Percentiles rank a stretch among this genome's conserved stretches.
Evolutionary conservation across 2,329 filamentous ascomycete genomes (phyloP).

Genomic region (Aspergillus pseudotamarii): DNA sequence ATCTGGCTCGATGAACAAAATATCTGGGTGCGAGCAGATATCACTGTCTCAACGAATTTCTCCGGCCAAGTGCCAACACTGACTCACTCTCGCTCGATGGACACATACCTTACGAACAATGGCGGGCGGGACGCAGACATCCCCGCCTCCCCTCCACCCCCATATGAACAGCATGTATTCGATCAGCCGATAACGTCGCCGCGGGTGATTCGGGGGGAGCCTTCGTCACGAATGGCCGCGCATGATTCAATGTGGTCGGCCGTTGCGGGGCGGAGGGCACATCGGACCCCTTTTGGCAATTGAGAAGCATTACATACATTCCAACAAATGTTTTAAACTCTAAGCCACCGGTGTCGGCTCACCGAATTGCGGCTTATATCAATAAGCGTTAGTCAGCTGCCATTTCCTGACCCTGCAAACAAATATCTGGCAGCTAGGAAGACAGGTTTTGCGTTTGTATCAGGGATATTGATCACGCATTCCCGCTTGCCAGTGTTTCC

Average conservation of each 20-base stretch:
- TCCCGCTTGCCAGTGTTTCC: not conserved
- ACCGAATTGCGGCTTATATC: not conserved
- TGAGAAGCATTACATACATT: not conserved
- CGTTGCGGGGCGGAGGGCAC: not conserved
- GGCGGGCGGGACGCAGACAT: not conserved
- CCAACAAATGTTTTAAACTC: not conserved
- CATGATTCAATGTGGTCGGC: not conserved
- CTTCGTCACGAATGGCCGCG: not conserved
- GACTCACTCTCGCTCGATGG: constrained; percentile 8
- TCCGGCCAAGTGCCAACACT: not conserved
- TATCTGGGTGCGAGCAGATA: constrained; percentile 26
- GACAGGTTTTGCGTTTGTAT: not conserved
- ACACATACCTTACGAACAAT: constrained; percentile 4
- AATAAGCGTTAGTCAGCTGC: not conserved
- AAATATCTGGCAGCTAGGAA: not conserved
- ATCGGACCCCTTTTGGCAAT: not conserved
- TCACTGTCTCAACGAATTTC: constrained; percentile 10
- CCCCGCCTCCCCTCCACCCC: constrained; percentile 23
- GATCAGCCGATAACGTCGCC: constrained; percentile 16
- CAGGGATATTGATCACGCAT: not conserved
- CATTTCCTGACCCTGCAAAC: not conserved
- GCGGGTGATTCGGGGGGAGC: not conserved
- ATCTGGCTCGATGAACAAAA: constrained; percentile 35
- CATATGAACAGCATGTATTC: constrained; percentile 31
- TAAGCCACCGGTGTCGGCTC: not conserved